Evolutionary conservation across 768 basidiomycete genomes (phyloP).

Genomic region (Suillus brevipes): DNA sequence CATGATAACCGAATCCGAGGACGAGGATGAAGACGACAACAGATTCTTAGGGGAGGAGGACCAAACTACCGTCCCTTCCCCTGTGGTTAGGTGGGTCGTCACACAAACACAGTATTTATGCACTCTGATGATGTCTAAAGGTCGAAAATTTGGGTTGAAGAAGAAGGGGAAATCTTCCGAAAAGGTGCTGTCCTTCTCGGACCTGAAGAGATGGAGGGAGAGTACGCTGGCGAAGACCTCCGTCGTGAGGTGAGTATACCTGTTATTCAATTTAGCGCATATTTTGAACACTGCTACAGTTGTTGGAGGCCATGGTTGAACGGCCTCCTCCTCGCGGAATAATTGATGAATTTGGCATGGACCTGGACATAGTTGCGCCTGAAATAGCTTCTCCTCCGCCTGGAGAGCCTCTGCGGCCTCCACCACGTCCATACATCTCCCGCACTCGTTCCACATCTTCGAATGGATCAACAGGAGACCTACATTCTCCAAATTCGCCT

Average conservation of each 20-base stretch:
- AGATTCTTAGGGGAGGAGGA: slow-evolving; percentile 33
- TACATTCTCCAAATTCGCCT: slow-evolving; percentile 6
- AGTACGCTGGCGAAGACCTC: slow-evolving; percentile 86
- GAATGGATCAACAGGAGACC: slow-evolving; percentile 6
- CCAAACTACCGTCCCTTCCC: slow-evolving; percentile 31
- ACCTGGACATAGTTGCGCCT: slow-evolving; percentile 21
- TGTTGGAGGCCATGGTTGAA: slow-evolving; percentile 84
- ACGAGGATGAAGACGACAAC: slow-evolving; percentile 44
- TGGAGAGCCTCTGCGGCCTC: slow-evolving; percentile 29
- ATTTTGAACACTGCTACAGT: slow-evolving; percentile 39
- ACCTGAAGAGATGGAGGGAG: slow-evolving; percentile 86
- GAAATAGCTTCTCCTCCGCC: slow-evolving; percentile 11
- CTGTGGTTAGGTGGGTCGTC: slow-evolving; percentile 9
- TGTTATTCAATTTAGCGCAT: neutral
- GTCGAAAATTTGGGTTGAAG: slow-evolving; percentile 81
- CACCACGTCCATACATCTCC: slow-evolving; percentile 60
- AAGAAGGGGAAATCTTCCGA: slow-evolving; percentile 96
- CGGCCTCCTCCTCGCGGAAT: slow-evolving; percentile 77
- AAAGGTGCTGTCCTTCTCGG: slow-evolving; percentile 82
- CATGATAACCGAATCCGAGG: slow-evolving; percentile 52
- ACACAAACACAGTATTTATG: neutral
- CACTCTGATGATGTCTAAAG: slow-evolving; percentile 34
- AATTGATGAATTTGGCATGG: slow-evolving; percentile 58
- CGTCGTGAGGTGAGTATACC: slow-evolving; percentile 61
- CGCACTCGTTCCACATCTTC: slow-evolving; percentile 52